Evolutionary conservation across 2,329 filamentous ascomycete species (phyloP).

Genomic region (Claviceps africana): DNA sequence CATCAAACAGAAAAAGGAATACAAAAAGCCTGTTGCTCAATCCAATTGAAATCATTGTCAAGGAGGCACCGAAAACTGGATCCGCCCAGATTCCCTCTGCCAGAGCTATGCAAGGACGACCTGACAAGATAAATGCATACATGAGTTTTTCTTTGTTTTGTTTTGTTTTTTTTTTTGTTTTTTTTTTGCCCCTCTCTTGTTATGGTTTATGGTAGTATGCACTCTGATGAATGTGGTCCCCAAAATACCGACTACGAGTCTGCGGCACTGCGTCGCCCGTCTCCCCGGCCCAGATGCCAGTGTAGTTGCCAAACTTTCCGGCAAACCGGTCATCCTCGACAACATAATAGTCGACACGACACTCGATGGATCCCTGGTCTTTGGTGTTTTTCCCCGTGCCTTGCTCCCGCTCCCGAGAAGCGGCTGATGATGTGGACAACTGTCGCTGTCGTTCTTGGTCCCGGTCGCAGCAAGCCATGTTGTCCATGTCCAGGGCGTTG

Average conservation of each 20-base stretch:
- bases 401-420: not conserved
- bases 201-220: not conserved
- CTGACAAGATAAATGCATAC: not conserved
- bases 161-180: too few relatives aligned
- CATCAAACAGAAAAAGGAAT: too few relatives aligned
- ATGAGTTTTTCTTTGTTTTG: not conserved
- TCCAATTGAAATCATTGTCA: too few relatives aligned
- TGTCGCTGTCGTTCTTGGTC: not conserved
- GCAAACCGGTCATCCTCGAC: conserved; percentile 3
- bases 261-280: conserved; percentile 4
- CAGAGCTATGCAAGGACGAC: not conserved
- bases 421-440: not conserved
- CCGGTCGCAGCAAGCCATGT: not conserved
- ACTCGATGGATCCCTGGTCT: conserved; percentile 4
- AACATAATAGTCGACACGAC: conserved; percentile 8
- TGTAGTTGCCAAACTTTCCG: conserved; percentile 10
- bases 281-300: conserved; percentile 10
- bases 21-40: too few relatives aligned
- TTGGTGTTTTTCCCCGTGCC: not conserved
- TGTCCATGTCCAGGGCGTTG: not conserved
- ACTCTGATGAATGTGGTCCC: conserved; percentile 10
- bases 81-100: not conserved
- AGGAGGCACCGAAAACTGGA: not conserved
- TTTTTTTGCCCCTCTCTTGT: too few relatives aligned
- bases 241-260: conserved; percentile 9